A percentile compares a stretch with the other conserved stretches of the same genome.
phyloP scores from a whole-genome alignment of 2,329 filamentous ascomycete genomes.

The Aspergillus ochraceus region DNA sequence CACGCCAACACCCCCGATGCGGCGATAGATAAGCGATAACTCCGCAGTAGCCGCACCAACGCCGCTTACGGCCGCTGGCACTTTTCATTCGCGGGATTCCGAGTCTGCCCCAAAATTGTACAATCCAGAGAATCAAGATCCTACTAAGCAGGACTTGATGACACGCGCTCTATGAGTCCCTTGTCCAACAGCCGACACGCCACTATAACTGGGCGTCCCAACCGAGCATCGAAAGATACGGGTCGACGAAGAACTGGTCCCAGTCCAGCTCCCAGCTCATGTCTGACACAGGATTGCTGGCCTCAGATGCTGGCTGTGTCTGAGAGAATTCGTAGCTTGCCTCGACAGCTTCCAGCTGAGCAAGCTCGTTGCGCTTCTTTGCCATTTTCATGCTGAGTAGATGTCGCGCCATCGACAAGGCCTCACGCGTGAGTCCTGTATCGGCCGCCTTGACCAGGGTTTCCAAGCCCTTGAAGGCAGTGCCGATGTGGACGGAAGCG shows the following conservation, averaged over 20 bases:
- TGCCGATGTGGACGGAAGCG: slow-evolving; percentile 17
- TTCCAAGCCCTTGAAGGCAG: slow-evolving; percentile 28
- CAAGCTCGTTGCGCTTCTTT: slow-evolving; percentile 32
- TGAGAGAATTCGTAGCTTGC: slow-evolving; percentile 16
- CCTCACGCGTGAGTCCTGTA: slow-evolving; percentile 28
- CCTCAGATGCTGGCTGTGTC: slow-evolving; percentile 10
- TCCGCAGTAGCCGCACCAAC: slow-evolving; percentile 19
- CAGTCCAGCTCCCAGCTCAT: slow-evolving; percentile 25
- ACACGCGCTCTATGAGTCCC: no score
- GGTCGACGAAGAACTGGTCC: slow-evolving; percentile 34
- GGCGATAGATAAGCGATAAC: slow-evolving; percentile 4
- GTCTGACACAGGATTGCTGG: slow-evolving; percentile 17
- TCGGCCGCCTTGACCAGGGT: slow-evolving; percentile 26
- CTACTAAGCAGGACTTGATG: no score
- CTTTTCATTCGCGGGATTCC: no score
- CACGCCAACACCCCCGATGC: neutral
- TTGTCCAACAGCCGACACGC: neutral
- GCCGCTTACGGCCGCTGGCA: neutral
- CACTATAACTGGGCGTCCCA: slow-evolving; percentile 18
- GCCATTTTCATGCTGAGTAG: slow-evolving; percentile 27
- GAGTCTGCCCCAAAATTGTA: no score
- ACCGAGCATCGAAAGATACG: slow-evolving; percentile 28
- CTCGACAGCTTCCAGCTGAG: slow-evolving; percentile 30
- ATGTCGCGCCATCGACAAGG: slow-evolving; percentile 30
- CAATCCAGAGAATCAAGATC: no score